Base-by-base conservation (phyloP, 805 yeast genomes). In the Nakazawaea sp. region DNA sequence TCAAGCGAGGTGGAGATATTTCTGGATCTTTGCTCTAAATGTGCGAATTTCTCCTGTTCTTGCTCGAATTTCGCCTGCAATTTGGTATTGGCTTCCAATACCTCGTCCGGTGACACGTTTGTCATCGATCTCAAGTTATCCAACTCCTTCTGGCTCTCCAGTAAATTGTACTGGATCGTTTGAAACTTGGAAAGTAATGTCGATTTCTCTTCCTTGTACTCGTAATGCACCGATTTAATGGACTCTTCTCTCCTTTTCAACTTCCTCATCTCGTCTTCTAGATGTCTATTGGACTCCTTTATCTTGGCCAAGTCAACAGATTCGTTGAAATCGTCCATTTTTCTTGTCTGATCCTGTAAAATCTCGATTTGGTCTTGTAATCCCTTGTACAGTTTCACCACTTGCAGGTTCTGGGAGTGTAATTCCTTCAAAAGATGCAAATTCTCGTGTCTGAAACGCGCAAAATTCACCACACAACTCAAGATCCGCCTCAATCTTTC, bases 391-490 rank as follows among this genome's bases (percentile, higher is more conserved):
- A 66, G 61, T 19, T 67, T 70, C 15, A 75, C 56, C 33, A 71
- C 59, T 9, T 62, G 51, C 36, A 78, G 82, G 42, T 78, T 72
- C 31, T 66, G 62, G 5, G 67, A 60, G 20, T 81, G 74, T 18
- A 82, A 61, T 18, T 71, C 72, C 43, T 79, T 86, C 50, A 83
- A 78, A 46, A 81, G 88, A 18, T 65, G 68, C 53, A 79, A 71
- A 42, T 83, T 78, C 45, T 79, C 86, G 47, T 85, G 94, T 46
- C 95, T 69, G 50, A 83, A 87, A 40, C 90, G 62, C 1, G 94
- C 94, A 64, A 75, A 88, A 53, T 88, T 88, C 17, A 87, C 82
- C 34, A 87, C 77, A 1, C 92, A 92, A 52, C 95, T 85, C 19
- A 87, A 56, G 16, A 86, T 66, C 32, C 90, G 62, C 43, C 77